phyloP scores from a whole-genome alignment of 306 rosid genomes.

The Betula pendula region DNA sequence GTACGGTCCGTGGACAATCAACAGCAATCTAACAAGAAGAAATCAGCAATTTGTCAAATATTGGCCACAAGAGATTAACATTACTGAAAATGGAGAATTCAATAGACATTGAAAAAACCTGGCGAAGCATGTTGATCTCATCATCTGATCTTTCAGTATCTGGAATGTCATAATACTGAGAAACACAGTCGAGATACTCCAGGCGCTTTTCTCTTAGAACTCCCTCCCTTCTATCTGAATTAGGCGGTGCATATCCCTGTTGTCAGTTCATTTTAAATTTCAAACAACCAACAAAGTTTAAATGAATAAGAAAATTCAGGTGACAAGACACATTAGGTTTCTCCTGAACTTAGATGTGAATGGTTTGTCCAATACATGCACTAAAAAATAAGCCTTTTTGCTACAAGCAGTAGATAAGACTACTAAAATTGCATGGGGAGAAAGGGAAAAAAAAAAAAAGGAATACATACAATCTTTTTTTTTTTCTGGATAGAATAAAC shows the following conservation, averaged over 20 bases:
- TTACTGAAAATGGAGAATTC: conserved; percentile 19
- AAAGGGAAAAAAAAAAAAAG: not conserved
- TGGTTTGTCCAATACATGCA: conserved; percentile 8
- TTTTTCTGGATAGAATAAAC: no score
- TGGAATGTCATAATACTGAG: conserved; percentile 85
- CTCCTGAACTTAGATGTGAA: conserved; percentile 10
- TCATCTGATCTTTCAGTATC: conserved; percentile 93
- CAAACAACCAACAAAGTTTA: conserved; percentile 37
- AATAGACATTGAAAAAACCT: conserved; percentile 47
- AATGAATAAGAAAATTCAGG: conserved; percentile 21
- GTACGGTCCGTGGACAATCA: conserved; percentile 97
- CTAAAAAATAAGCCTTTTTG: not conserved
- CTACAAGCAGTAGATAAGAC: not conserved
- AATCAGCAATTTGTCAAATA: conserved; percentile 25
- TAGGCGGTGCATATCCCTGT: conserved; percentile 99
- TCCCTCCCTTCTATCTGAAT: conserved; percentile 98
- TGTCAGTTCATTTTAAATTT: conserved; percentile 77
- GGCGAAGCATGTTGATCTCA: conserved; percentile 97
- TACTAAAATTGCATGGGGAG: not conserved
- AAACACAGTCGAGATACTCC: conserved; percentile 85
- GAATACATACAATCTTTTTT: no score
- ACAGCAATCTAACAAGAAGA: conserved; percentile 60
- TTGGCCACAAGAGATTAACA: conserved; percentile 9
- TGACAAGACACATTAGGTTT: conserved; percentile 17
- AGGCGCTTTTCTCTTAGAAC: conserved; percentile 89